These are phyloP conservation scores for Saccharomyces kudriavzevii DNA, from an alignment of 805 yeast species.

Conservation along the genomic window DNA sequence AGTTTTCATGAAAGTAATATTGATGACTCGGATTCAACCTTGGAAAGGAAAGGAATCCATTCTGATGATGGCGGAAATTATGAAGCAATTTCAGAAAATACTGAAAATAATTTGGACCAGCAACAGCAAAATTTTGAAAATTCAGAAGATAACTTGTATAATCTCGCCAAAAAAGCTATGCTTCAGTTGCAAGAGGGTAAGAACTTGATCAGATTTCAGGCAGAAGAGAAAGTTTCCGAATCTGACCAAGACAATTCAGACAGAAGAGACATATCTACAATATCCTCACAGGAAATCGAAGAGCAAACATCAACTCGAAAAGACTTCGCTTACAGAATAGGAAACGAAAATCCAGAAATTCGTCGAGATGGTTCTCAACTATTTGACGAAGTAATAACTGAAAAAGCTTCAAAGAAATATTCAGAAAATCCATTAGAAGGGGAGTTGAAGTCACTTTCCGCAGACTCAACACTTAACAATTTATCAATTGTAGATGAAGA, in stretches of 20 bases:
- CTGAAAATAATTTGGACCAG: not conserved
- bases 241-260: not conserved
- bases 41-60: not conserved
- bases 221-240: not conserved
- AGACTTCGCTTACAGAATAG: not conserved
- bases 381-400: not conserved
- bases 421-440: not conserved
- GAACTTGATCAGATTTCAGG: not conserved
- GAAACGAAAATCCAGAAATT: not conserved
- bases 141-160: not conserved
- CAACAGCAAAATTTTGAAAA: not conserved
- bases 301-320: not conserved
- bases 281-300: not conserved
- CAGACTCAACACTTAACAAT: not conserved
- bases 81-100: not conserved
- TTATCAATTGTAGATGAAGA: conserved; percentile 4
- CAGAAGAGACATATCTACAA: not conserved
- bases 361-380: not conserved
- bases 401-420: not conserved
- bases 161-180: not conserved
- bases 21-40: not conserved
- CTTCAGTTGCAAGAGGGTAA: not conserved
- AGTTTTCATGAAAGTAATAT: not conserved
- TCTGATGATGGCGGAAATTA: not conserved
- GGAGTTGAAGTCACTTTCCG: not conserved